phyloP scores from a whole-genome alignment of 805 yeast species.

The Candida insectalens region DNA sequence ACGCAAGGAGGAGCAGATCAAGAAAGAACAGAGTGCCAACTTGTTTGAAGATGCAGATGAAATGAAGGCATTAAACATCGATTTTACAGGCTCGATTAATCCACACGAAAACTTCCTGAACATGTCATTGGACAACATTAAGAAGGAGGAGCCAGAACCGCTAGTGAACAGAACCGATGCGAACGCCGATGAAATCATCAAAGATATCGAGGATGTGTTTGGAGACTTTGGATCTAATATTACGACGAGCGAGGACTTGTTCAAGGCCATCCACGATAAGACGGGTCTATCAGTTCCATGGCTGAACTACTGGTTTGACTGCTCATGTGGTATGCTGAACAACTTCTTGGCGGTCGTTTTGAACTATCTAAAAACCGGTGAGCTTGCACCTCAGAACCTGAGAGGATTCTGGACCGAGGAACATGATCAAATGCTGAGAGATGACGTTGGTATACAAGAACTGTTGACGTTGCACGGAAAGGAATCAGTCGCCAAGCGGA shows the following conservation, averaged over 20 bases:
- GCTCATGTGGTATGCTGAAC: constrained; percentile 14
- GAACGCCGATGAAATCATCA: constrained; percentile 13
- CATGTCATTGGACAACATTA: constrained; percentile 14
- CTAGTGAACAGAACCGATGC: constrained; percentile 15
- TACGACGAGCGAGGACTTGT: constrained; percentile 19
- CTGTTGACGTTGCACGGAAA: constrained; percentile 20
- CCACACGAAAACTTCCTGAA: constrained; percentile 1
- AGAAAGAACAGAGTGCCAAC: constrained; percentile 14
- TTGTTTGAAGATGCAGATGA: constrained; percentile 19
- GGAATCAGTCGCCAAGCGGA: constrained; percentile 23
- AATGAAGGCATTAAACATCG: constrained; percentile 3
- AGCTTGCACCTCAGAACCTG: constrained; percentile 16
- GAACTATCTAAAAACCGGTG: constrained; percentile 20
- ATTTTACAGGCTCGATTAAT: constrained; percentile 2
- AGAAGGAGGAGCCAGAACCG: constrained; percentile 23
- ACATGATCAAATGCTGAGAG: constrained; percentile 13
- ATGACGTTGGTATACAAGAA: constrained; percentile 6
- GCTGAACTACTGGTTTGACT: constrained; percentile 22
- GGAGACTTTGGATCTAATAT: constrained; percentile 17
- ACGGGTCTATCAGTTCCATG: constrained; percentile 22
- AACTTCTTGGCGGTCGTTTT: constrained; percentile 21
- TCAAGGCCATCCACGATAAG: constrained; percentile 19
- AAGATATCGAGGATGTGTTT: constrained; percentile 17
- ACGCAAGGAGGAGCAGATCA: background rate
- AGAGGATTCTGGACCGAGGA: constrained; percentile 25